Evolutionary conservation across 2,329 filamentous ascomycete species (phyloP).

Genomic region (Fusarium nanum): DNA sequence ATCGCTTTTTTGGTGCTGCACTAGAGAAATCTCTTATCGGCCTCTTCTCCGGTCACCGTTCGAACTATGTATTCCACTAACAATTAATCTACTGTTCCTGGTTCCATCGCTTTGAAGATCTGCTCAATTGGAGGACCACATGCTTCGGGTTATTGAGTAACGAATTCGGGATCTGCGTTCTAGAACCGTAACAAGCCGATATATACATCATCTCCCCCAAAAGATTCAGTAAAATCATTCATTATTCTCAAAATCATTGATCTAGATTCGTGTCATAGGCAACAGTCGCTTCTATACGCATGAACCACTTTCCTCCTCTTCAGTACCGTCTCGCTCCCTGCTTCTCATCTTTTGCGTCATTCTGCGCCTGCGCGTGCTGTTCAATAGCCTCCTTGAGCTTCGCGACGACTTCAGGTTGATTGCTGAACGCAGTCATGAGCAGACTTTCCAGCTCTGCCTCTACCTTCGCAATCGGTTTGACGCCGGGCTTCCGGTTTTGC

Average conservation of each 20-base stretch:
- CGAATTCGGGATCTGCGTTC: conserved; percentile 28
- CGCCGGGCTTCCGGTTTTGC: conserved; percentile 59
- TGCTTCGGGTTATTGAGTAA: conserved; percentile 14
- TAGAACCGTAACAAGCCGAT: conserved; percentile 29
- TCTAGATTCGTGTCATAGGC: conserved; percentile 15
- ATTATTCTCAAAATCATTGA: not conserved
- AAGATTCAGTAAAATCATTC: not conserved
- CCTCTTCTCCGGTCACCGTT: conserved; percentile 16
- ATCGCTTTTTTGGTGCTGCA: not conserved
- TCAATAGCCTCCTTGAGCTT: conserved; percentile 72
- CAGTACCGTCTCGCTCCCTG: conserved; percentile 50
- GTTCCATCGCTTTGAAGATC: not conserved
- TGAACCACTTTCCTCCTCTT: conserved; percentile 14
- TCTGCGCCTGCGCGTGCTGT: conserved; percentile 66
- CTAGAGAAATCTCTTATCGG: conserved; percentile 8
- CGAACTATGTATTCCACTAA: conserved; percentile 19
- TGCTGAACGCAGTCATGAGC: conserved; percentile 68
- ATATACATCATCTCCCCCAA: not conserved
- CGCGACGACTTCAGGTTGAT: conserved; percentile 67
- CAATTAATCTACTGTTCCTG: conserved; percentile 1
- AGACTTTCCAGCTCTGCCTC: conserved; percentile 68
- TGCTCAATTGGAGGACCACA: not conserved
- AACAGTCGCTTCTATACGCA: conserved; percentile 13
- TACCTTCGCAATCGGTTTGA: conserved; percentile 63
- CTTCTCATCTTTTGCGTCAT: conserved; percentile 55